These are phyloP conservation scores for Paramarasmius palmivorus DNA, from an alignment of 1,284 basidiomycete genomes.

Conservation along the genomic window DNA sequence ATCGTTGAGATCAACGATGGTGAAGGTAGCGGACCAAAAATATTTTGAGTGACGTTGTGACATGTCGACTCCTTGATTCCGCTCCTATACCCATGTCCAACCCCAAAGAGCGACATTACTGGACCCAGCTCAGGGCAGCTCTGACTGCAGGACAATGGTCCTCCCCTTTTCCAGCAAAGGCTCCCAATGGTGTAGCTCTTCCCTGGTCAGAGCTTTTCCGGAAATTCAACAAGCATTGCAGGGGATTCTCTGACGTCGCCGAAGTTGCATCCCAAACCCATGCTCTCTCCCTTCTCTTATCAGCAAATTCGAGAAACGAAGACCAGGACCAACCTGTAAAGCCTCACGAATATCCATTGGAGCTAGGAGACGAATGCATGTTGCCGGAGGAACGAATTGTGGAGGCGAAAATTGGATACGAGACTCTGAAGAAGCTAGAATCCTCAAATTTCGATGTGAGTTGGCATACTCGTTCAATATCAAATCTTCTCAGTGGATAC, in stretches of 20 bases:
- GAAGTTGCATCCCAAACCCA: conserved; percentile 70
- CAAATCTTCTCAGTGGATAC: background rate
- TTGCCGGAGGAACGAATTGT: conserved; percentile 53
- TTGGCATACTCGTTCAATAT: conserved; percentile 18
- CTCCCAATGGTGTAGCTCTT: conserved; percentile 56
- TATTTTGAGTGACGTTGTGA: background rate
- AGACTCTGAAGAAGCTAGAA: conserved; percentile 49
- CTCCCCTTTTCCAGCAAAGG: conserved; percentile 57
- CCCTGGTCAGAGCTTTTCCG: conserved; percentile 81
- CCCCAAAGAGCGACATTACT: conserved; percentile 71
- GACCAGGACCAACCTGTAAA: conserved; percentile 38
- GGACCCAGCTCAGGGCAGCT: conserved; percentile 65
- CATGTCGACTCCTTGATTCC: background rate
- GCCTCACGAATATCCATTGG: conserved; percentile 39
- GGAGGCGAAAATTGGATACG: conserved; percentile 54
- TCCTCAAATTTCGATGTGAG: conserved; percentile 62
- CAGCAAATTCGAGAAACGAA: conserved; percentile 44
- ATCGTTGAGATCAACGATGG: background rate
- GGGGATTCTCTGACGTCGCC: conserved; percentile 56
- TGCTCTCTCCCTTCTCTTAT: conserved; percentile 59
- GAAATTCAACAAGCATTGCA: conserved; percentile 89
- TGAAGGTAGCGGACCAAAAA: background rate
- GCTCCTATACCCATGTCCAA: conserved; percentile 25
- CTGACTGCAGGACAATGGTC: conserved; percentile 74
- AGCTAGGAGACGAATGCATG: conserved; percentile 55